These are phyloP conservation scores for Marasmius sp. DNA, from an alignment of 1,284 basidiomycete species.

Conservation along the genomic window DNA sequence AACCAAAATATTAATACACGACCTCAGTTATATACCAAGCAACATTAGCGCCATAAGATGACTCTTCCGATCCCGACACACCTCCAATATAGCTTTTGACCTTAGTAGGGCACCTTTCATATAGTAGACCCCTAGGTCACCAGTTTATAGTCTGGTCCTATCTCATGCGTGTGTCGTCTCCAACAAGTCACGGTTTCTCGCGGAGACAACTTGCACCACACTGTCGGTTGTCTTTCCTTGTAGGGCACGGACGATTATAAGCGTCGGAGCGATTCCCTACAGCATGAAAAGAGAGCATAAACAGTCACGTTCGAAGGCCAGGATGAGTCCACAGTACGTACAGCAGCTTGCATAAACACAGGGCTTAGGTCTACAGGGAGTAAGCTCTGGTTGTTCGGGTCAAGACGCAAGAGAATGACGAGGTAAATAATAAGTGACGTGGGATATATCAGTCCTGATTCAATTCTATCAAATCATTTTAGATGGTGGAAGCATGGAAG, in stretches of 20 bases:
- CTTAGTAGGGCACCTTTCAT: too few species aligned
- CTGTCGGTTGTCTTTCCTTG: neutral
- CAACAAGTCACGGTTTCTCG: neutral
- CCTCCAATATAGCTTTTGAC: too few species aligned
- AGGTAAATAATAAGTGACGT: neutral
- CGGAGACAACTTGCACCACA: neutral
- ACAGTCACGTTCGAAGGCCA: neutral
- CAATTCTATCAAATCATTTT: neutral
- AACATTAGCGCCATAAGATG: too few species aligned
- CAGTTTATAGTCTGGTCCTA: too few species aligned
- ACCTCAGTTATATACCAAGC: too few species aligned
- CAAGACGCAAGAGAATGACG: neutral
- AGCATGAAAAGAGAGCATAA: too few species aligned
- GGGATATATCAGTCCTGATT: neutral
- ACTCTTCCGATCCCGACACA: too few species aligned
- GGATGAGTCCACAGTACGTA: neutral
- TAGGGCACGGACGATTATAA: neutral
- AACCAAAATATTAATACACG: too few species aligned
- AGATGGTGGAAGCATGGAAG: neutral
- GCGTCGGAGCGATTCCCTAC: neutral
- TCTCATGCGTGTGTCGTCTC: too few species aligned
- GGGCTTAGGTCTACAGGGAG: neutral
- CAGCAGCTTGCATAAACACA: constrained; percentile 1
- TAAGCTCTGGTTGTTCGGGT: constrained; percentile 1
- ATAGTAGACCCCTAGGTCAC: too few species aligned